A percentile compares a stretch with the other conserved stretches of the same genome.
phyloP scores from a whole-genome alignment of 345 rosid genomes.

The Citrus inodora region DNA sequence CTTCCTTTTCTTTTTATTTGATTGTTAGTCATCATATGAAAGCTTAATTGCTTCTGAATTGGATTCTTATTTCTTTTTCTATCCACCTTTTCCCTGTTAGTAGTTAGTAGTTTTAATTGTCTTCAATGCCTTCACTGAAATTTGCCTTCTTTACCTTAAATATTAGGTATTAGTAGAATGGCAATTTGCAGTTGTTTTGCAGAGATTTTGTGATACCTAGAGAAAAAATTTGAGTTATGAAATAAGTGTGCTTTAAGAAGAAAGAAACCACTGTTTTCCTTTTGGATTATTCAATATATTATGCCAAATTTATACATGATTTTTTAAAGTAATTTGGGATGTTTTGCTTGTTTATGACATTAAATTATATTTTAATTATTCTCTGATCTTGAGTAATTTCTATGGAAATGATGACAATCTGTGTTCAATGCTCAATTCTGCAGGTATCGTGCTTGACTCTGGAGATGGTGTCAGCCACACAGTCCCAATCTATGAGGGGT shows the following conservation, averaged over 20 bases:
- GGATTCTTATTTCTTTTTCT: not conserved
- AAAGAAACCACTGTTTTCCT: not conserved
- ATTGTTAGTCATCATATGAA: not conserved
- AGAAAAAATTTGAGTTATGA: not conserved
- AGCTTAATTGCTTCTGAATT: not conserved
- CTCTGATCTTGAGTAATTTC: not conserved
- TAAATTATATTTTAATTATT: not conserved
- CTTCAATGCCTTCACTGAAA: not conserved
- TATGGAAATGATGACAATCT: not conserved
- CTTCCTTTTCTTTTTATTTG: not conserved
- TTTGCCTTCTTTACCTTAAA: not conserved
- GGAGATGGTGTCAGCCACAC: constrained; percentile 85
- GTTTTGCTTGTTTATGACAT: not conserved
- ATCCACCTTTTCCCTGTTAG: not conserved
- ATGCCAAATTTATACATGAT: not conserved
- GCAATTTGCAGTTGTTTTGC: not conserved
- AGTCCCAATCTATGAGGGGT: constrained; percentile 68
- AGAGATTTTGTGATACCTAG: not conserved
- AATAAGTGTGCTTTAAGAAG: not conserved
- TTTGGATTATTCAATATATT: not conserved
- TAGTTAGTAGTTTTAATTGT: not conserved
- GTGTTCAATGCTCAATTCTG: not conserved
- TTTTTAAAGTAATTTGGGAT: not conserved
- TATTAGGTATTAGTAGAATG: not conserved
- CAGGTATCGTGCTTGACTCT: constrained; percentile 57